Base-by-base conservation (phyloP, 495 filamentous ascomycete species). In the Aspergillus bertholletiae region DNA sequence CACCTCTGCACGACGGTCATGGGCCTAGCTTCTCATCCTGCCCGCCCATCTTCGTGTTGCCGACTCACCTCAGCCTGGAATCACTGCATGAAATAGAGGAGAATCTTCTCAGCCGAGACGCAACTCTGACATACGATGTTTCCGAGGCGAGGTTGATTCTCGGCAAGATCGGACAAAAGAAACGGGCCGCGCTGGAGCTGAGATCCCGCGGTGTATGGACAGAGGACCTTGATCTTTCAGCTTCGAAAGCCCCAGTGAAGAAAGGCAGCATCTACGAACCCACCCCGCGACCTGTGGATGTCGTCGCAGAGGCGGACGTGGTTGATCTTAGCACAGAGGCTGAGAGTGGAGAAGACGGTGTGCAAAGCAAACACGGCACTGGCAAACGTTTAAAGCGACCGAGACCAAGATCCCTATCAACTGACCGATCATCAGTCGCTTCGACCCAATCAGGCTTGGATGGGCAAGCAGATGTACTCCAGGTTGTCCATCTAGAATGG, bases 401-500 rank as follows among this genome's bases (percentile, higher is more conserved):
- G 5, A 15, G 53, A 34, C 5, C 28, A n/a, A 37, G 34, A 37
- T 37, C 34, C 13, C 5, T 37, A 37, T 37, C 34, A n/a, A n/a
- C 34, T 5, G 34, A n/a, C 6, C 9, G 13, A n/a, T 23, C n/a
- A 7, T 48, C 54, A 32, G 26, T 32, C 8, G 35, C 45, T 27
- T 51, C 55, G 3, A 13, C 24, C 1, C 7, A 35, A 0, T 21
- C 27, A 17, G 23, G 13, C 18, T 7, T 17, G 35, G 23, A 47
- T 3, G 30, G 23, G 11, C 40, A 58, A 4, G 44, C 37, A 8
- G 68, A 77, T 17, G 71, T 67, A 2, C 64, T 95, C 56, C 82
- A 75, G 50, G 87, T 96, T 18, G 76, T 94, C 22, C 90, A 83
- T 60, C 69, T 94, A 0, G 72, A 83, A 2, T 97, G 93, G 93